Base-by-base conservation (phyloP, 805 yeast genomes). In the Kregervanrija pseudodelftensis region DNA sequence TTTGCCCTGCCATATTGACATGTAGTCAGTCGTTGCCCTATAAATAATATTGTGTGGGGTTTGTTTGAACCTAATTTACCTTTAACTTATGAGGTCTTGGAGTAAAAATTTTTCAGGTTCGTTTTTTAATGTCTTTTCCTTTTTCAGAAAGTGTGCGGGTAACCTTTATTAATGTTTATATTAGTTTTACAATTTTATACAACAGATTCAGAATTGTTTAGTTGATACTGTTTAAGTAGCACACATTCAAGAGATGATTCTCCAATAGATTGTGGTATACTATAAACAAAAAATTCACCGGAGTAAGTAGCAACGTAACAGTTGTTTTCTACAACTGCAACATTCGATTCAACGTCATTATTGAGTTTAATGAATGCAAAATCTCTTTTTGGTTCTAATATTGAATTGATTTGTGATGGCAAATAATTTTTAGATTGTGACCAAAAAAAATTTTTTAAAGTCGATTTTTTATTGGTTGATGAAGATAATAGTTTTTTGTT, bases 331-430 rank as follows among this genome's bases (percentile, higher is more conserved):
- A 56, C 54, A 4, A 61, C 52, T 5, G 63, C 67, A 7, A 63
- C 61, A 54, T 58, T 49, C 7, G 61, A 52, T 15, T 49, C 54
- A 4, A 55, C 58, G 17, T 54, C 53, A 16, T 37, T 14, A n/a
- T 46, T 49, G 15, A 91, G 73, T 60, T 86, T 89, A 52, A 91
- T 71, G 42, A 80, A 85, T 0, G 98, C 97, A 71, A 87, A 93
- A 58, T 90, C 96, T 50, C 99, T 74, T 16, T 85, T 78, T 11
- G 96, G 95, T 57, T 90, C 96, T 54, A 90, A 67, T 46, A 90
- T 81, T 2, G 95, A 85, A 10, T 87, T 78, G 35, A 90, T 80
- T 43, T 85, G 79, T 11, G 80, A 71, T 2, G 96, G 96, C 16
- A 90, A 70, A 49, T 82, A 83, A 16, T 56, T 54, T 31, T 56